Base-by-base conservation (phyloP, 2,329 filamentous ascomycete genomes). In the Colletotrichum gigasporum region DNA sequence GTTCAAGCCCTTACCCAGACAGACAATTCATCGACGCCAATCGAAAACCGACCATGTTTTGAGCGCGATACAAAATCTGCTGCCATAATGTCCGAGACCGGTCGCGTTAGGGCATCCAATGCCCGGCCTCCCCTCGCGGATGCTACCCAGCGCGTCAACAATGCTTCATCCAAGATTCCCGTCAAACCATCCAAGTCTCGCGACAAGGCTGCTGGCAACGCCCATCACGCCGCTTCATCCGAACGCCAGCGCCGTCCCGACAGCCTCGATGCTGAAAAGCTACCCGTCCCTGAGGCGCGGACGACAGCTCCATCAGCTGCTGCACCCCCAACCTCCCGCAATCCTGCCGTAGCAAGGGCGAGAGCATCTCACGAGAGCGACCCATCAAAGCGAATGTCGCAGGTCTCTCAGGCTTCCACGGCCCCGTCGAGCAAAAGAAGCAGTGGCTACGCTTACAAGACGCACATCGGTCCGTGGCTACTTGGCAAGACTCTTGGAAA, bases 391-490 rank as follows among this genome's bases (percentile, higher is more conserved):
- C 76, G 78, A 34, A 71, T 77, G 32, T 81, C 79, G 5, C 78
- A 79, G 56, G 76, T 75, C 20, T 80, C 79, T n/a, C 77, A 79
- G 61, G 74, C 76, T 8, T 80, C 78, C 18, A 76, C 66, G 8
- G 61, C 64, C 20, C 32, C 77, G 0, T 76, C 78, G 10, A 80
- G 77, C 66, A 73, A 75, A 35, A 74, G 76, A 34, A 78, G 78
- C 65, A 78, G 76, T 61, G 77, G 55, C 5, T 67, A 76, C 67
- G 79, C 78, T 24, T 81, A 82, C 67, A 90, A 90, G 78, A 92
- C 91, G 10, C 91, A 93, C 71, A 92, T 99, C 71, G 96, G 96
- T 0, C 95, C 95, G 69, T 99, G 96, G 96, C 90, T 95, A 69
- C 81, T 99, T 3, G 96, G 96, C 6, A 93, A 88, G 75, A 97